Percentiles rank a stretch among this genome's conserved stretches.
These are phyloP conservation scores for Microthlaspi erraticum DNA, from an alignment of 345 rosid genomes.

Conservation along the genomic window DNA sequence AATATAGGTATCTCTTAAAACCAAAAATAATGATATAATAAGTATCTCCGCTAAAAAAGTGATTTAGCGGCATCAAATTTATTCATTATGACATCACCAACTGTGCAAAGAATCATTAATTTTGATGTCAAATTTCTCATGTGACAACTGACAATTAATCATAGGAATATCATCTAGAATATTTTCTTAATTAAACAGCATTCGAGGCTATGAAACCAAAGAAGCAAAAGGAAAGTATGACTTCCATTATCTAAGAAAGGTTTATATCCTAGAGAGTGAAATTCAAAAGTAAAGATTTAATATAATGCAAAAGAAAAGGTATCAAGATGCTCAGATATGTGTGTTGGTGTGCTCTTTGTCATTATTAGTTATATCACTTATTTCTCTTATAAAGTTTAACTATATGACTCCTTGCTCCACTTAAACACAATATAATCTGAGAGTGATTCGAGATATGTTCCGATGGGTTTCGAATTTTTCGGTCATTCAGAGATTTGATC, in stretches of 20 bases:
- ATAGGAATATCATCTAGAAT: background rate
- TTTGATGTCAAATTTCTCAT: conserved; percentile 12
- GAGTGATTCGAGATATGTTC: background rate
- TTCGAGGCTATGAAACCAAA: conserved; percentile 16
- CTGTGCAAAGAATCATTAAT: background rate
- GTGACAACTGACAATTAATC: conserved; percentile 7
- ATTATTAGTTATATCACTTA: no score
- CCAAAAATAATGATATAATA: no score
- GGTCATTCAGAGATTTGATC: background rate
- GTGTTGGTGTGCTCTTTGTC: conserved; percentile 15
- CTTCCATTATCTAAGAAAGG: conserved; percentile 12
- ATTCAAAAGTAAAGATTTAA: background rate
- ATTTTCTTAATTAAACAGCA: conserved; percentile 6
- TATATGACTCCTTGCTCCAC: conserved; percentile 25
- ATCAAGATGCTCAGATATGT: conserved; percentile 33
- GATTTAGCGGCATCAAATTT: conserved; percentile 17
- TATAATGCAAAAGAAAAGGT: conserved; percentile 12
- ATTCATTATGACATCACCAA: conserved; percentile 21
- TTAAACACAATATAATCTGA: background rate
- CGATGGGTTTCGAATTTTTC: conserved; percentile 19
- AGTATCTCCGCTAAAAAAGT: conserved; percentile 29
- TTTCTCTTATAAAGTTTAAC: no score
- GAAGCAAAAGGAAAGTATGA: conserved; percentile 27
- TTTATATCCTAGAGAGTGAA: background rate
- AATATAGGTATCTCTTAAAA: conserved; percentile 5